Percentiles rank a stretch among this genome's conserved stretches.
Conservation (phyloP, 23 red algal genomes). For the Gracilaria domingensis region DNA sequence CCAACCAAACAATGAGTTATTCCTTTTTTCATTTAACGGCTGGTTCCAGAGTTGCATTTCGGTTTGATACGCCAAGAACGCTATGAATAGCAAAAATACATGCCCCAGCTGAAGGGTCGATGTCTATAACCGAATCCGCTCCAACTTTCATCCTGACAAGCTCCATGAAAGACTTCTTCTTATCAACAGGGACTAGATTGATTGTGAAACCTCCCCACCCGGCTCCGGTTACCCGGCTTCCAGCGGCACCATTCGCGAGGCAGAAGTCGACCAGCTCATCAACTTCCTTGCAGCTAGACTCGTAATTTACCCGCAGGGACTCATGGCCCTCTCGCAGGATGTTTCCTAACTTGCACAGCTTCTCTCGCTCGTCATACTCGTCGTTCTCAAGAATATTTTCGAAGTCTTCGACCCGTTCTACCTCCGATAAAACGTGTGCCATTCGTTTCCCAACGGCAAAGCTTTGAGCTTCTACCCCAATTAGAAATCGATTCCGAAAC, state of each 20-base stretch:
- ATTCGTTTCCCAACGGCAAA: constrained; percentile 62
- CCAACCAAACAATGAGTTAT: too few relatives aligned
- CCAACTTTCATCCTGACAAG: constrained; percentile 18
- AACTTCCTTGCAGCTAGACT: constrained; percentile 60
- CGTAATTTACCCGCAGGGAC: constrained; percentile 44
- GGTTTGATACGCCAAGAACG: constrained; percentile 1
- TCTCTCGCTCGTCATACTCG: constrained; percentile 15
- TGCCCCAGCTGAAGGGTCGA: constrained; percentile 34
- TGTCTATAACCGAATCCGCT: constrained; percentile 37
- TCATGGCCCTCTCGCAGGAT: constrained; percentile 63
- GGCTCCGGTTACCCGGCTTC: constrained; percentile 64
- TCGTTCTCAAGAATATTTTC: background rate
- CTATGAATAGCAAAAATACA: constrained; percentile 65
- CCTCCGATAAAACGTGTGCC: constrained; percentile 65
- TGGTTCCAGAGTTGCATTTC: background rate
- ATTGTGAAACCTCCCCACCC: constrained; percentile 76
- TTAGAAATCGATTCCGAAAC: constrained; percentile 56
- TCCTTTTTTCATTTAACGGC: background rate
- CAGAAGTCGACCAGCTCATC: constrained; percentile 60
- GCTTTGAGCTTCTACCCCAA: constrained; percentile 38
- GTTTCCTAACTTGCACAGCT: constrained; percentile 29
- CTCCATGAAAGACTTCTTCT: constrained; percentile 10
- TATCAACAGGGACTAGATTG: constrained; percentile 44
- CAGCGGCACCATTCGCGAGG: constrained; percentile 38
- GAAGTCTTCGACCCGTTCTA: constrained; percentile 61